Percentiles rank a stretch among this genome's conserved stretches.
Conservation (phyloP, 148 eudicot genomes). For the Heliosperma pusillum region DNA sequence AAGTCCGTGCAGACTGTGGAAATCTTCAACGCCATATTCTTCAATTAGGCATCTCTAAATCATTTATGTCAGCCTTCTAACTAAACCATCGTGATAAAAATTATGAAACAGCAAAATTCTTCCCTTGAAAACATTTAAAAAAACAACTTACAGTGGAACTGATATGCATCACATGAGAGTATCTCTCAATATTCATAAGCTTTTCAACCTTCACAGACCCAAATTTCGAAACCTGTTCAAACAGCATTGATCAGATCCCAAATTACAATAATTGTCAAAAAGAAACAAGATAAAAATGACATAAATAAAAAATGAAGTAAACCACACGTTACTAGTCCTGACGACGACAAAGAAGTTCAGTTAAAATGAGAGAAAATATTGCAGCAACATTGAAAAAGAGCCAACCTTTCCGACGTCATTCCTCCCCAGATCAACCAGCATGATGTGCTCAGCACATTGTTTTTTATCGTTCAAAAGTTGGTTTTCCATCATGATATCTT, state of each 20-base stretch:
- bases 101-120: too few relatives aligned
- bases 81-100: too few relatives aligned
- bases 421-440: slow-evolving; percentile 98
- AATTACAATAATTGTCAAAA: background rate
- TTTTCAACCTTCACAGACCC: slow-evolving; percentile 95
- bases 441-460: slow-evolving; percentile 96
- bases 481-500: slow-evolving; percentile 78
- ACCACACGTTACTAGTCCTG: background rate
- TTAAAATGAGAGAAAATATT: background rate
- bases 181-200: slow-evolving; percentile 92
- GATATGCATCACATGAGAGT: slow-evolving; percentile 99
- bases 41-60: background rate
- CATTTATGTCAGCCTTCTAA: too few relatives aligned
- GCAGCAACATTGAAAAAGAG: slow-evolving; percentile 14
- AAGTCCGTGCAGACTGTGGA: background rate
- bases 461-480: slow-evolving; percentile 82
- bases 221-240: slow-evolving; percentile 75
- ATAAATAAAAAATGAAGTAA: background rate
- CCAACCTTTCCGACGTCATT: slow-evolving; percentile 96
- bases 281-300: background rate
- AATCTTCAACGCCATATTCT: background rate
- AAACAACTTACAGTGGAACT: slow-evolving; percentile 80
- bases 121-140: background rate
- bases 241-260: slow-evolving; percentile 13
- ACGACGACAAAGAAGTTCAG: background rate